Base-by-base conservation (phyloP, 2,329 filamentous ascomycete genomes). In the Botrytis porri region DNA sequence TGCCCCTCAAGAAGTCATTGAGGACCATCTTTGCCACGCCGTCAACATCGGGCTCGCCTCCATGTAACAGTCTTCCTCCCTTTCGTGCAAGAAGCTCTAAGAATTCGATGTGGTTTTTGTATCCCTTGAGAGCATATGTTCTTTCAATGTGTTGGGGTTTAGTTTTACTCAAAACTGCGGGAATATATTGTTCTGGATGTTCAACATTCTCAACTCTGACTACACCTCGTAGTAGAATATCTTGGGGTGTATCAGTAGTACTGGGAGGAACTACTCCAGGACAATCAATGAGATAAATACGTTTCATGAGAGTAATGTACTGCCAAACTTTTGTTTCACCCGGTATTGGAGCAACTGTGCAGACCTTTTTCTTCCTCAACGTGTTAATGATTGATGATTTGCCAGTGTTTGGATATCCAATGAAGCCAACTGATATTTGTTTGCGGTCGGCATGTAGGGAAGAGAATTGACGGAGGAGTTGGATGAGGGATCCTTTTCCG, bases 301-400 rank as follows among this genome's bases (percentile, higher is more conserved):
- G 88, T 84, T 95, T 97, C 93, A 97, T 97, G 74, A 98, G 83
- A 4, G 94, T 97, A 77, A 98, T 94, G 80, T 98, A 98, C 82
- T 98, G 95, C 95, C 96, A 98, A 43, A 98, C 93, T 83, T 98
- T 98, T 48, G 95, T 98, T 85, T 98, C 95, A 22, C 95, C 96
- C 10, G 96, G 95, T 75, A 98, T 97, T 9, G 95, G 96, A 10
- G 96, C 96, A 5, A 97, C 94, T 25, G 88, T 96, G 84, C 95
- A 95, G 59, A 98, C 95, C 82, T 96, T 95, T 86, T 98, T 98
- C 82, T 94, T 95, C 63, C 94, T 89, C 4, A 99, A 85, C 0
- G 95, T 97, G 84, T 99, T 99, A 84, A 99, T 98, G 77, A 99
- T 96, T 61, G 93, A 96, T 4, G 93, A 97, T 83, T 99, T 99